These are phyloP conservation scores for Candida gorgasii DNA, from an alignment of 805 yeast species.

Conservation along the genomic window DNA sequence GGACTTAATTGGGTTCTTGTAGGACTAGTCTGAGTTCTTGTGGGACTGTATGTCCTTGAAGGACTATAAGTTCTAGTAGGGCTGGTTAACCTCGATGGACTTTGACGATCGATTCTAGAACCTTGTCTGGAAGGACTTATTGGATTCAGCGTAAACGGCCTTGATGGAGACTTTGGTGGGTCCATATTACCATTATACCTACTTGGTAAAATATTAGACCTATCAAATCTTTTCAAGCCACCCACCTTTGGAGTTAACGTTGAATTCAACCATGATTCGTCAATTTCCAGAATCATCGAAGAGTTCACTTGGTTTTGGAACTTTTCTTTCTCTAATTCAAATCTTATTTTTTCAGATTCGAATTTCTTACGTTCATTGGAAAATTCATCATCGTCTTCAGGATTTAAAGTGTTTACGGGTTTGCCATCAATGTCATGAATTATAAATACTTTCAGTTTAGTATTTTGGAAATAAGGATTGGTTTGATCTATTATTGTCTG, in stretches of 20 bases:
- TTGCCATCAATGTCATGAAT: constrained; percentile 52
- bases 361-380: constrained; percentile 15
- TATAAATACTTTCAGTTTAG: constrained; percentile 45
- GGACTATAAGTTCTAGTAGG: background rate
- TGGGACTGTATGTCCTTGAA: background rate
- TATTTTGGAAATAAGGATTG: constrained; percentile 26
- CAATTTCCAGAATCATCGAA: constrained; percentile 12
- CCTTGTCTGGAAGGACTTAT: constrained; percentile 2
- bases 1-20: background rate
- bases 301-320: constrained; percentile 14
- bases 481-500: constrained; percentile 19
- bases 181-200: background rate
- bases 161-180: constrained; percentile 5
- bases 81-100: background rate
- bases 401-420: constrained; percentile 18
- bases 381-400: constrained; percentile 11
- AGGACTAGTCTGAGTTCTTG: constrained; percentile 2
- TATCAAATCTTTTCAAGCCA: constrained; percentile 1
- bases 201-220: constrained; percentile 4
- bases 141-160: constrained; percentile 2
- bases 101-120: background rate
- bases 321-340: constrained; percentile 18
- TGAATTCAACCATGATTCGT: constrained; percentile 15
- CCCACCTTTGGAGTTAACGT: constrained; percentile 15
- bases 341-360: constrained; percentile 15